Base-by-base conservation (phyloP, 768 basidiomycete genomes). In the Ramaria sp. region DNA sequence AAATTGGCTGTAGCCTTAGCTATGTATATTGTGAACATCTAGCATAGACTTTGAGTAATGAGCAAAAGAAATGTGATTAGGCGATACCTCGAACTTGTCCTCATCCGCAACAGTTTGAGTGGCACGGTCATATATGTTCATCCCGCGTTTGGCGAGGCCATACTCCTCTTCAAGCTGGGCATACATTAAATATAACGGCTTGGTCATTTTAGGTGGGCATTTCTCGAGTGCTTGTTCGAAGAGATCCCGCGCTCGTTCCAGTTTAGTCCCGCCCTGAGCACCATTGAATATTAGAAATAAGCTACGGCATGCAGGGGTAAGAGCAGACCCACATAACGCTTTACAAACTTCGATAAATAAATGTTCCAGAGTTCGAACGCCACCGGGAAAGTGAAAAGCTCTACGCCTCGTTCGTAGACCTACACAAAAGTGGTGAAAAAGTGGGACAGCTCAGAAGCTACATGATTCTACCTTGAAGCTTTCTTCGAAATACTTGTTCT, bases 361-460 rank as follows among this genome's bases (percentile, higher is more conserved):
- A 96, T 96, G 67, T 99, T 98, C 95, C 96, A 98, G 59, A 99
- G 83, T 69, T 99, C 96, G 67, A 97, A 98, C 3, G 92, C 94
- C 57, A 98, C 83, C 0, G 96, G 96, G 76, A 90, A 98, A 8
- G 94, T 95, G 73, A 98, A 98, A 28, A 98, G 72, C 59, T 98
- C 95, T 9, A 95, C 91, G 45, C 96, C 96, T 24, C 94, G 83
- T 66, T 98, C 96, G 65, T 97, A 99, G 24, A 95, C 86, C 87
- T 88, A 48, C 10, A 18, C 38, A 25, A 13, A 48, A 28, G 15
- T 59, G 44, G 37, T 8, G 6, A 15, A 52, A 48, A 38, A 34
- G 32, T 34, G 8, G 13, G 2, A 18, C n/a, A 18, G 15, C 42
- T 22, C 15, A 8, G 34, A 48, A 34, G 56, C 66, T 37, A 62